Percentiles rank a stretch among this genome's conserved stretches.
Evolutionary conservation across 2,329 filamentous ascomycete species (phyloP).

Genomic region (Beauveria bassiana): DNA sequence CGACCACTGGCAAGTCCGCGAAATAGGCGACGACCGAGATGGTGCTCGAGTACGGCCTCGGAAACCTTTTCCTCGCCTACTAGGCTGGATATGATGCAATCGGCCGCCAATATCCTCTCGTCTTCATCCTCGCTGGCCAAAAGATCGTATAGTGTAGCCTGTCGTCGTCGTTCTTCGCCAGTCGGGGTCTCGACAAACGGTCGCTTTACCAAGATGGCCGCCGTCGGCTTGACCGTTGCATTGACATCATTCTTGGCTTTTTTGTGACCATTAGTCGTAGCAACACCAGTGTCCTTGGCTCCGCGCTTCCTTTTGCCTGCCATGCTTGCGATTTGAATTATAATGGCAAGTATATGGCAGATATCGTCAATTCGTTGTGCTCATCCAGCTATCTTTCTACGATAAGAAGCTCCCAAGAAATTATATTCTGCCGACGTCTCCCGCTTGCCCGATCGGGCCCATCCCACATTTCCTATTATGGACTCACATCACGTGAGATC

Average conservation of each 20-base stretch:
- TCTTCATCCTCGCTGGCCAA: constrained; percentile 51
- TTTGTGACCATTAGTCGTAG: constrained; percentile 21
- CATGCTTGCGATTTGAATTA: constrained; percentile 16
- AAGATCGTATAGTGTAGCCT: constrained; percentile 52
- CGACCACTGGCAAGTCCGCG: constrained; percentile 82
- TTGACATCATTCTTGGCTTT: constrained; percentile 24
- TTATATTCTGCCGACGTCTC: constrained; percentile 2
- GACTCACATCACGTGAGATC: neutral
- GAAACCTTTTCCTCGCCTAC: constrained; percentile 40
- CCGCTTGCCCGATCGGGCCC: neutral
- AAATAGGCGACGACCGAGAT: constrained; percentile 64
- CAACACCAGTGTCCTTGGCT: constrained; percentile 18
- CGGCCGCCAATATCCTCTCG: constrained; percentile 51
- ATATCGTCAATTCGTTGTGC: constrained; percentile 13
- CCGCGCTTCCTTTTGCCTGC: constrained; percentile 29
- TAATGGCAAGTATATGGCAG: constrained; percentile 15
- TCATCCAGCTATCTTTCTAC: constrained; percentile 1
- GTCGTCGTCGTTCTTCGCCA: constrained; percentile 47
- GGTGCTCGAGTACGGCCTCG: constrained; percentile 47
- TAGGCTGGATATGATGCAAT: constrained; percentile 49
- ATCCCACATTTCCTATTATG: constrained; percentile 1
- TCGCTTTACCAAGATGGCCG: constrained; percentile 24
- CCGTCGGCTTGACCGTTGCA: constrained; percentile 14
- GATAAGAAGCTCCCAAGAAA: constrained; percentile 3
- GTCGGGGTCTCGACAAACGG: constrained; percentile 45